A percentile compares a stretch with the other conserved stretches of the same genome.
phyloP scores from a whole-genome alignment of 345 rosid genomes.

The Lagerstroemia speciosa region DNA sequence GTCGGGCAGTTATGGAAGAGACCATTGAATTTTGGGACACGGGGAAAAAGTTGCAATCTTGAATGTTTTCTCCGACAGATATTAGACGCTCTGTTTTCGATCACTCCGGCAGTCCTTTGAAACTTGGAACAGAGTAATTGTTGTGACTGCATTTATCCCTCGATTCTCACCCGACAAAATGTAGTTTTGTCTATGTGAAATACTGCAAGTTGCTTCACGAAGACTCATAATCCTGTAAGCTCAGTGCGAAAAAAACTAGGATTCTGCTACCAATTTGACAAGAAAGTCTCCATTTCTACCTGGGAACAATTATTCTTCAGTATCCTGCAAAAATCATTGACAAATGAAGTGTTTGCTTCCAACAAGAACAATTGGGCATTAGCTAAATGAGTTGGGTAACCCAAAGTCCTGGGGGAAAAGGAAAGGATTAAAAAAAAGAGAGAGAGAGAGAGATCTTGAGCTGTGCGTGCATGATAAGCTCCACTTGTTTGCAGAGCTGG shows the following conservation, averaged over 20 bases:
- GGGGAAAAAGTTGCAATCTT: not conserved
- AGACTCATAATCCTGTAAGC: not conserved
- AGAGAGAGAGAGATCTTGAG: too few species aligned
- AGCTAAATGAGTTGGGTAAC: not conserved
- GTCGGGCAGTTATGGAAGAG: slow-evolving; percentile 1
- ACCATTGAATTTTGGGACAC: not conserved
- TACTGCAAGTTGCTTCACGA: not conserved
- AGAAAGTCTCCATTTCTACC: not conserved
- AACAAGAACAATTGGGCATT: not conserved
- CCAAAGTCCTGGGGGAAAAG: too few species aligned
- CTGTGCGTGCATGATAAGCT: too few species aligned
- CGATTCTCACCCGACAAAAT: not conserved
- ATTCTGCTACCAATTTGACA: not conserved
- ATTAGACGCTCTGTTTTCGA: not conserved
- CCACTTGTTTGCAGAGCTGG: not conserved
- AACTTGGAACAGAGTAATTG: not conserved
- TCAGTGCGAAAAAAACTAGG: not conserved
- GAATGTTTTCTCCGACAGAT: not conserved
- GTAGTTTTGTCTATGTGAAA: not conserved
- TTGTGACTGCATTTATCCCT: not conserved
- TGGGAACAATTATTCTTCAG: not conserved
- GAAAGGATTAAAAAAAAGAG: not conserved
- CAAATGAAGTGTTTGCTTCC: not conserved
- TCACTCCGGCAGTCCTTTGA: not conserved
- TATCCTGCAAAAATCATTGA: slow-evolving; percentile 1